Evolutionary conservation across 2,329 filamentous ascomycete genomes (phyloP).

Genomic region (Colletotrichum musae): DNA sequence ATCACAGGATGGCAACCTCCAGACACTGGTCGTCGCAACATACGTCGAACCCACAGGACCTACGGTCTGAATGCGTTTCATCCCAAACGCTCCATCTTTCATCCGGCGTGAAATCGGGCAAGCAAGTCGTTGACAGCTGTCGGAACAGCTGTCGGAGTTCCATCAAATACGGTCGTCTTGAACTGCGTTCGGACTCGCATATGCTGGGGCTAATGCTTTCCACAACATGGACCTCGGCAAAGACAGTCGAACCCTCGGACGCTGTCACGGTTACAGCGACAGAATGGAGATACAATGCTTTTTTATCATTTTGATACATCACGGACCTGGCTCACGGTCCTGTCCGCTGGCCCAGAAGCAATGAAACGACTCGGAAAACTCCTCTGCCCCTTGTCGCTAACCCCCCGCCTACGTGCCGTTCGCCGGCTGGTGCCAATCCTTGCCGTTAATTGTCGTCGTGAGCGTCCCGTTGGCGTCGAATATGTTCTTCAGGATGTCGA

Average conservation of each 20-base stretch:
- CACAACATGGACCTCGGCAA: neutral
- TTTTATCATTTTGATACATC: neutral
- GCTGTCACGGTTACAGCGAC: neutral
- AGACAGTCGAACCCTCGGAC: neutral
- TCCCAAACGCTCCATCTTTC: neutral
- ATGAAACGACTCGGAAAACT: neutral
- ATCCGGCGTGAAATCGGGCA: neutral
- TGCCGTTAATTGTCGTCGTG: constrained; percentile 54
- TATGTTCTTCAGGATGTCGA: constrained; percentile 55
- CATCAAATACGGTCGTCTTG: neutral
- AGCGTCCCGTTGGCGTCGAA: constrained; percentile 59
- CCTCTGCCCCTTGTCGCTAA: neutral
- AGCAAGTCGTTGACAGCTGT: neutral
- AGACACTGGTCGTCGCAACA: neutral
- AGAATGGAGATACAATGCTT: neutral
- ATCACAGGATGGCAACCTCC: neutral
- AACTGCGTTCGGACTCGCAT: neutral
- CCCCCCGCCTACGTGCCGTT: constrained; percentile 48
- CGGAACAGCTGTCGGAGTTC: neutral
- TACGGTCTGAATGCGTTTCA: constrained; percentile 10
- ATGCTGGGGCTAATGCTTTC: neutral
- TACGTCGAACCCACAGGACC: neutral
- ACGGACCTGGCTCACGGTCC: neutral
- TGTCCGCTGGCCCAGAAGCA: neutral
- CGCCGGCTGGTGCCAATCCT: constrained; percentile 54